A percentile compares a stretch with the other conserved stretches of the same genome.
These are phyloP conservation scores for Mimosa pudica DNA, from an alignment of 306 rosid species.

Conservation along the genomic window DNA sequence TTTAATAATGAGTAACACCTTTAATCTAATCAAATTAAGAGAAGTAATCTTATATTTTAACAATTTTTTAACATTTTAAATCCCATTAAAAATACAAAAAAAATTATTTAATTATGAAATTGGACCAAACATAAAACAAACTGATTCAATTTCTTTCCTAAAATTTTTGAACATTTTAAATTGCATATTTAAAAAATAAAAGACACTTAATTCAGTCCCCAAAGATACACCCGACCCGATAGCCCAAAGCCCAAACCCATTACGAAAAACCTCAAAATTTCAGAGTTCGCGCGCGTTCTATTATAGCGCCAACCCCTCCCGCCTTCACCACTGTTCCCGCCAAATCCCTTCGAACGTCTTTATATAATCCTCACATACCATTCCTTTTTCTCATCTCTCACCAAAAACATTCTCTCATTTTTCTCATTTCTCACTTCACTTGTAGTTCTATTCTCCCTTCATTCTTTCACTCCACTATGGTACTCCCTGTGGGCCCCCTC, in stretches of 20 bases:
- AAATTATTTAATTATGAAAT: too few relatives aligned
- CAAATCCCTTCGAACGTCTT: neutral
- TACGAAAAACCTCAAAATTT: conserved; percentile 29
- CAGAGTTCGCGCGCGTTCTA: neutral
- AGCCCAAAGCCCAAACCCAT: conserved; percentile 27
- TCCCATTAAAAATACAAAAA: too few relatives aligned
- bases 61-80: too few relatives aligned
- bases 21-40: too few relatives aligned
- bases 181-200: neutral
- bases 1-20: too few relatives aligned
- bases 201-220: too few relatives aligned
- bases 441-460: too few relatives aligned
- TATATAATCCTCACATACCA: conserved; percentile 7
- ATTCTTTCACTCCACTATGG: conserved; percentile 40
- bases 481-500: conserved; percentile 65
- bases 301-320: conserved; percentile 47
- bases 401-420: neutral
- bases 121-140: too few relatives aligned
- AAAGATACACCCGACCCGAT: too few relatives aligned
- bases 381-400: neutral
- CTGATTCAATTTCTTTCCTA: too few relatives aligned
- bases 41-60: too few relatives aligned
- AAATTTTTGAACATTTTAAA: neutral
- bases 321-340: conserved; percentile 45
- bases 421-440: neutral